Base-by-base conservation (phyloP, 345 rosid genomes). In the Orychophragmus violaceus region DNA sequence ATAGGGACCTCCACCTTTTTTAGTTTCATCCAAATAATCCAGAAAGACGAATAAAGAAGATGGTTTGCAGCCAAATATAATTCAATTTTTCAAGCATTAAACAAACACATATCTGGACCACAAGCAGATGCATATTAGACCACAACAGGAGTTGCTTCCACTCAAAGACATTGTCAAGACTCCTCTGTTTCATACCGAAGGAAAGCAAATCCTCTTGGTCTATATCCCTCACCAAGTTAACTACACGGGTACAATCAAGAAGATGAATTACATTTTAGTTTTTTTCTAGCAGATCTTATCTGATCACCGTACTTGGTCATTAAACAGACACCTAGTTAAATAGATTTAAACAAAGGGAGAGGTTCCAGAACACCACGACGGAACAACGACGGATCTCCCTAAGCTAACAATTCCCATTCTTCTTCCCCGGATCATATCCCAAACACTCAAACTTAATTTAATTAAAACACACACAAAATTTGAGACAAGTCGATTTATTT, bases 1-100 rank as follows among this genome's bases (percentile, higher is more conserved):
- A 52, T 90, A 93, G 0, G 97, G 98, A 22, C 97, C 98, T 70
- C 98, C 97, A 22, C 97, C 98, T 89, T 59, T 66, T 8, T n/a
- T n/a, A n/a, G n/a, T n/a, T n/a, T n/a, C n/a, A n/a, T n/a, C n/a
- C n/a, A n/a, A n/a, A n/a, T n/a, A n/a, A 68, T 66, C 39, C 19
- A 64, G 45, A 25, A 60, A 44, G 0, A 35, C 28, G 17, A 33
- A 11, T 13, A 64, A n/a, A n/a, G 1, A 45, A 71, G 2, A 37
- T 29, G 8, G n/a, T 17, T 48, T 16, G 14, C 37, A 29, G 23
- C 14, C 17, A 21, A 21, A 42, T 53, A 62, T 53, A 28, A 16
- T 16, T 52, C 36, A 27, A 28, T 1, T n/a, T 3, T 44, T 17
- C 23, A 44, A 51, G 13, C 32, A 14, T 7, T 3, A 42, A 48